These are phyloP conservation scores for Lagenidium sp. DNA, from an alignment of 352 stramenopile genomes.

Conservation along the genomic window DNA sequence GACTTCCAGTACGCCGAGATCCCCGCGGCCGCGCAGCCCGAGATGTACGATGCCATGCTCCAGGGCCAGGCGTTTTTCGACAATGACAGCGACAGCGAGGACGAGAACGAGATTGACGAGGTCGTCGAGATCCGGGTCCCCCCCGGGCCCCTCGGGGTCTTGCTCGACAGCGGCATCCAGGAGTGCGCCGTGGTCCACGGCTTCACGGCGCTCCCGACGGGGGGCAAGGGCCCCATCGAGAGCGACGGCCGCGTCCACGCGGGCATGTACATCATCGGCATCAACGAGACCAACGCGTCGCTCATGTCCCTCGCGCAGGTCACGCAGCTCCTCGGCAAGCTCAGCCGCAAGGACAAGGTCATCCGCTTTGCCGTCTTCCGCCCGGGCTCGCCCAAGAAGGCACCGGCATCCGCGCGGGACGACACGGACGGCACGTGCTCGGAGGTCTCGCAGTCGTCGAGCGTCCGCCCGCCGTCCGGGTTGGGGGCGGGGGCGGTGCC, in stretches of 20 bases:
- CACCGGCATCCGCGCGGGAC: too few relatives aligned
- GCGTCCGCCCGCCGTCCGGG: slow-evolving; percentile 2
- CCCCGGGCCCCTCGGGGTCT: slow-evolving; percentile 56
- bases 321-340: slow-evolving; percentile 58
- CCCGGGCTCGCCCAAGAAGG: slow-evolving; percentile 34
- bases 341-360: slow-evolving; percentile 69
- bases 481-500: not conserved
- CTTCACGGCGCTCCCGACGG: slow-evolving; percentile 58
- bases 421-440: slow-evolving; percentile 34
- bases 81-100: slow-evolving; percentile 72
- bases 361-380: slow-evolving; percentile 75
- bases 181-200: slow-evolving; percentile 74
- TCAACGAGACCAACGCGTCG: slow-evolving; percentile 79
- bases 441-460: slow-evolving; percentile 22
- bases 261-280: slow-evolving; percentile 84
- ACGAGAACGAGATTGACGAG: slow-evolving; percentile 69
- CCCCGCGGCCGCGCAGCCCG: slow-evolving; percentile 17
- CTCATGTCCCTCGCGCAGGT: slow-evolving; percentile 64
- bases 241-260: slow-evolving; percentile 46
- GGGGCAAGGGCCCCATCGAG: slow-evolving; percentile 58
- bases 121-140: slow-evolving; percentile 68
- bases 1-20: slow-evolving; percentile 71
- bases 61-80: slow-evolving; percentile 77
- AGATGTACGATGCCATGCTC: slow-evolving; percentile 52
- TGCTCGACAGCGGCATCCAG: slow-evolving; percentile 71